phyloP scores from a whole-genome alignment of 768 basidiomycete species.

The Serendipita sp. region DNA sequence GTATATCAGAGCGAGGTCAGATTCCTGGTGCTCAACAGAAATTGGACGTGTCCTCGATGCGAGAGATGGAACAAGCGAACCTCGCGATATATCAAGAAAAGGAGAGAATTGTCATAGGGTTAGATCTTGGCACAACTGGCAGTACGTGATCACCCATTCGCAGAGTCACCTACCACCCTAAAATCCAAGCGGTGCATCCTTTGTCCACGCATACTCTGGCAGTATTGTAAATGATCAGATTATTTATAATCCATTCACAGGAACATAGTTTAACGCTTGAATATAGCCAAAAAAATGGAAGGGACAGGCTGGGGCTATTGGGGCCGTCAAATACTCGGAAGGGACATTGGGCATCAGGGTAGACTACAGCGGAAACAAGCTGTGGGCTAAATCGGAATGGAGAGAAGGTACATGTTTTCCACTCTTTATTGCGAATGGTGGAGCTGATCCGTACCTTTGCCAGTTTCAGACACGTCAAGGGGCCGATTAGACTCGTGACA shows the following conservation, averaged over 20 bases:
- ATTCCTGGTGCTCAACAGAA: no score
- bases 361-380: no score
- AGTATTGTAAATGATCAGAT: neutral
- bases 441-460: no score
- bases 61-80: no score
- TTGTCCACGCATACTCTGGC: neutral
- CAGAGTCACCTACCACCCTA: neutral
- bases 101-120: neutral
- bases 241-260: neutral
- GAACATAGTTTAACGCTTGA: neutral
- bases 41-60: no score
- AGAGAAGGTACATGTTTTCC: no score
- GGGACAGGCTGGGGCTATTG: neutral
- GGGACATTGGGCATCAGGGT: no score
- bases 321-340: neutral
- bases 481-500: no score
- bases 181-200: neutral
- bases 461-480: no score
- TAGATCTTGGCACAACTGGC: neutral
- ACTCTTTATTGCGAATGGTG: no score
- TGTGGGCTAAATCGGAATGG: no score
- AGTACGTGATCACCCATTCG: neutral
- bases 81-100: neutral
- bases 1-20: no score
- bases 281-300: slow-evolving; percentile 2